These are phyloP conservation scores for Pleurozium schreberi DNA, from an alignment of 225 moss, liverwort and hornwort species.

Conservation along the genomic window DNA sequence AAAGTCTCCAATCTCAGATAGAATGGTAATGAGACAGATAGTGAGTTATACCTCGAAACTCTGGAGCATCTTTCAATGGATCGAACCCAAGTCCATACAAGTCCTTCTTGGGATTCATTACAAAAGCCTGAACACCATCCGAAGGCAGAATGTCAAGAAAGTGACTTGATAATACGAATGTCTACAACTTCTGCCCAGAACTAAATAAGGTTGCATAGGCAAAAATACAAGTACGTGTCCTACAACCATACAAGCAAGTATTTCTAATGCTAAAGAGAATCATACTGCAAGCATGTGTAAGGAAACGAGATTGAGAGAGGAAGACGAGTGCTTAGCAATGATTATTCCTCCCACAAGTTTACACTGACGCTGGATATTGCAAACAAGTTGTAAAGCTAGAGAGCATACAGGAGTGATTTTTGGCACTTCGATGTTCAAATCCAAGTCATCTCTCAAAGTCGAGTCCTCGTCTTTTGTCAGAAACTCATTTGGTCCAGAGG, in stretches of 20 bases:
- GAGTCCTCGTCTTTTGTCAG: conserved; percentile 2
- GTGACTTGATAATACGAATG: neutral
- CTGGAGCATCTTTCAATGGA: conserved; percentile 69
- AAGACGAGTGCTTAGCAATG: neutral
- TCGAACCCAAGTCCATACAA: conserved; percentile 72
- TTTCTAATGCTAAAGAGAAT: neutral
- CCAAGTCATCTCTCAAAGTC: conserved; percentile 24
- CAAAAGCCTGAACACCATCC: conserved; percentile 30
- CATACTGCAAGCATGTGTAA: neutral
- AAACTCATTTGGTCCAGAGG: neutral
- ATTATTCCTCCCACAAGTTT: neutral
- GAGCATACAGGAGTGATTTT: conserved; percentile 43
- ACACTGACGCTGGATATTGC: neutral
- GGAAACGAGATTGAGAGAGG: neutral
- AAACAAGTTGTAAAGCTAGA: neutral
- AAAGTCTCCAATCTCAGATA: neutral
- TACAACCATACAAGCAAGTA: neutral
- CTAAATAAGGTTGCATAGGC: neutral
- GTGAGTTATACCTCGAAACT: conserved; percentile 47
- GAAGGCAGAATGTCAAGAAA: conserved; percentile 2
- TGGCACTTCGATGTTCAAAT: conserved; percentile 23
- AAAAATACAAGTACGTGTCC: neutral
- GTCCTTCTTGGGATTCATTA: conserved; percentile 61
- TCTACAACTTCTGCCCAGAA: neutral
- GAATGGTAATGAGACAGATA: neutral